Evolutionary conservation across 305 asterid genomes (phyloP).

Genomic region (Lippia alba): DNA sequence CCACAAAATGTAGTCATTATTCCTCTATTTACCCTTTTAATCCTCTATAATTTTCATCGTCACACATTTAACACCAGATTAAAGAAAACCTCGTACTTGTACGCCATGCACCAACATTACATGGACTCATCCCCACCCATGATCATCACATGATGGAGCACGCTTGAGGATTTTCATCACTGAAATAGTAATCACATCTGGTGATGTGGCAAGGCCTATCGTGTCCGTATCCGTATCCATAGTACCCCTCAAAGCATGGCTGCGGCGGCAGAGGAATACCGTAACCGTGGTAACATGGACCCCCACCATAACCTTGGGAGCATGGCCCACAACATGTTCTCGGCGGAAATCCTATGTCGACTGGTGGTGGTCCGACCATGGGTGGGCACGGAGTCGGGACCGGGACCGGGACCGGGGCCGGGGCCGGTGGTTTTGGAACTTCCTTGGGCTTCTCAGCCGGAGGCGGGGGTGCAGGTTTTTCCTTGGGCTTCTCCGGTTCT

Average conservation of each 20-base stretch:
- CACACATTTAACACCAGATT: no score
- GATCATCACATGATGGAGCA: constrained; percentile 58
- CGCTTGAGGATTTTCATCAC: constrained; percentile 54
- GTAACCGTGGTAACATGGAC: constrained; percentile 65
- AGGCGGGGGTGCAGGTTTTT: background rate
- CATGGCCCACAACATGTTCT: constrained; percentile 52
- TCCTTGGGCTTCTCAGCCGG: constrained; percentile 27
- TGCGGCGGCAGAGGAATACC: constrained; percentile 56
- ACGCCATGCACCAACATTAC: background rate
- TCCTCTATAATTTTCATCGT: no score
- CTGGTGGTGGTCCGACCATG: no score
- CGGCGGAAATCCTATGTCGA: constrained; percentile 35
- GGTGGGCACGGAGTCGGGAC: background rate
- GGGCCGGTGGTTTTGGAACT: constrained; percentile 30
- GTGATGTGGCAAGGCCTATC: constrained; percentile 41
- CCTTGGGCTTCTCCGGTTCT: constrained; percentile 33
- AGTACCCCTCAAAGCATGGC: constrained; percentile 43
- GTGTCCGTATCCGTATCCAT: constrained; percentile 36
- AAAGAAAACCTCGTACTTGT: no score
- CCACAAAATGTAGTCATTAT: no score
- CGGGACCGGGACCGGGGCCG: background rate
- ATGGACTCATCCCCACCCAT: background rate
- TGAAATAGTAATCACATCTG: constrained; percentile 52
- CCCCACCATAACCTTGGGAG: constrained; percentile 48
- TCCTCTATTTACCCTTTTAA: no score